Conservation (phyloP, 1,284 basidiomycete species). For the Lentinula novae-zelandiae region DNA sequence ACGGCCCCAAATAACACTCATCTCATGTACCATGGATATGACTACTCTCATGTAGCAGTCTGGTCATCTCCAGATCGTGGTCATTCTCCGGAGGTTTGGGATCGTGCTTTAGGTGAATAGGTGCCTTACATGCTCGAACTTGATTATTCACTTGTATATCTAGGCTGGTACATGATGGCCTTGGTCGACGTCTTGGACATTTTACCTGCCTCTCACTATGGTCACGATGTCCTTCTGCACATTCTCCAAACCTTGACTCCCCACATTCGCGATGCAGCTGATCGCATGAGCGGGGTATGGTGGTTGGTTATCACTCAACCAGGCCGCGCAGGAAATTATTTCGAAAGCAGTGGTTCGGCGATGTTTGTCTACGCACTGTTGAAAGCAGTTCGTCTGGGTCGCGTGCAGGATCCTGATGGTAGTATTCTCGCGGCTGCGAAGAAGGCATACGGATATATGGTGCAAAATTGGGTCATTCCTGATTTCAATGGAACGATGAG, state of each 20-base stretch:
- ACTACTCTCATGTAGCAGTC: slow-evolving; percentile 34
- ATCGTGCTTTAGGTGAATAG: slow-evolving; percentile 33
- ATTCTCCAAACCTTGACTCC: slow-evolving; percentile 34
- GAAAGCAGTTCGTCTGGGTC: slow-evolving; percentile 40
- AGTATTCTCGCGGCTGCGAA: slow-evolving; percentile 33
- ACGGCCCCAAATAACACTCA: slow-evolving; percentile 35
- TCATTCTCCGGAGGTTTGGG: slow-evolving; percentile 46
- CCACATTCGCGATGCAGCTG: slow-evolving; percentile 34
- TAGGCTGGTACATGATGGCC: slow-evolving; percentile 46
- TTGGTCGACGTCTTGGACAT: slow-evolving; percentile 44
- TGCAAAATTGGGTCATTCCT: slow-evolving; percentile 36
- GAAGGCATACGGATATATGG: slow-evolving; percentile 41
- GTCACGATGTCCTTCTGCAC: slow-evolving; percentile 26
- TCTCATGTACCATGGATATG: slow-evolving; percentile 48
- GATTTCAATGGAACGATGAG: slow-evolving; percentile 41
- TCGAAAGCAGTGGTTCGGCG: slow-evolving; percentile 43
- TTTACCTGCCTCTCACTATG: slow-evolving; percentile 30
- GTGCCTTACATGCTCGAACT: background rate
- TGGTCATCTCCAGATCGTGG: slow-evolving; percentile 46
- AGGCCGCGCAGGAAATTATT: slow-evolving; percentile 42
- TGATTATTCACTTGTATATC: background rate
- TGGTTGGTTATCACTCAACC: slow-evolving; percentile 49
- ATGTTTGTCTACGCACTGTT: slow-evolving; percentile 48
- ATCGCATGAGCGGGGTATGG: slow-evolving; percentile 39
- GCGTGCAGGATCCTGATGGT: slow-evolving; percentile 35